These are phyloP conservation scores for Aphanocladium album DNA, from an alignment of 2,329 filamentous ascomycete genomes.

Conservation along the genomic window DNA sequence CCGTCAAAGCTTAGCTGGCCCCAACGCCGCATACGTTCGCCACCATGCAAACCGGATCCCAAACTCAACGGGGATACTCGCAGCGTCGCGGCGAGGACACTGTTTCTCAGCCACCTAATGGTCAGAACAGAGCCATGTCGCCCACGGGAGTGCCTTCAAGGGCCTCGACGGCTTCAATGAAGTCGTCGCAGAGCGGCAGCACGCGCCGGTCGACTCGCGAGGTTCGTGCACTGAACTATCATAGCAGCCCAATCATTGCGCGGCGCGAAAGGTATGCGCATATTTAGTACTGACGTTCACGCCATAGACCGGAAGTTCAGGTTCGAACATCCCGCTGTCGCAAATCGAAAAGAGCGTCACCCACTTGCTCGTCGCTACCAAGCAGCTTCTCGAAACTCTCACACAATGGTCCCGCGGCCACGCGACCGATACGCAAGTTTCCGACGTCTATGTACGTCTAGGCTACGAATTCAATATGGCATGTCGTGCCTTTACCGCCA, in stretches of 20 bases:
- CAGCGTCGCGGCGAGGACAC: conserved; percentile 5
- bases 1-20: neutral
- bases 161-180: conserved; percentile 9
- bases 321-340: conserved; percentile 70
- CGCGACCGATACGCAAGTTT: conserved; percentile 90
- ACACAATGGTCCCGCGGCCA: conserved; percentile 95
- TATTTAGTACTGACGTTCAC: conserved; percentile 22
- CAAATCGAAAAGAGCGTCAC: conserved; percentile 99
- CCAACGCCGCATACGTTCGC: neutral
- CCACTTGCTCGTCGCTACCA: conserved; percentile 93
- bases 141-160: conserved; percentile 8
- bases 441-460: conserved; percentile 93
- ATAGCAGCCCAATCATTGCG: neutral
- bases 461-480: conserved; percentile 99
- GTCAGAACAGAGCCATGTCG: conserved; percentile 7
- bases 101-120: neutral
- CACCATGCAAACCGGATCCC: conserved; percentile 4
- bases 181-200: conserved; percentile 9
- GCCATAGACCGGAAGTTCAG: conserved; percentile 36
- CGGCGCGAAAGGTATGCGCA: neutral
- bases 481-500: conserved; percentile 91
- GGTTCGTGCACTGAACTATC: neutral
- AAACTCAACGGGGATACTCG: conserved; percentile 8
- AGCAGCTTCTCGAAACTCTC: conserved; percentile 93
- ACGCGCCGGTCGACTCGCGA: conserved; percentile 10